phyloP scores from a whole-genome alignment of 441 rosid genomes.

The Populus tomentosa region DNA sequence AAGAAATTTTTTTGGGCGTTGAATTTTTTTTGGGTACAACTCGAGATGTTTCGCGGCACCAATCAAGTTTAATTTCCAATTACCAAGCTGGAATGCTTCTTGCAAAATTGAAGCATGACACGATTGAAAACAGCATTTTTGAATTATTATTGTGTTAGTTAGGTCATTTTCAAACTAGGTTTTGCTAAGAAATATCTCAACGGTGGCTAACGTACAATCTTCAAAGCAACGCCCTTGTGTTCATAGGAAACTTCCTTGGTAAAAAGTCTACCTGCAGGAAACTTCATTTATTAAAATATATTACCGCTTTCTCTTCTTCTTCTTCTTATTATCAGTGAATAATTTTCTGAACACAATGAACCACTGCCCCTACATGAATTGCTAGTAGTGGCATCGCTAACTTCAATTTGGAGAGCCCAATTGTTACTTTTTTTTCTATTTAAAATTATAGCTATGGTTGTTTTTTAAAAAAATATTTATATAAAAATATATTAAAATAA shows the following conservation, averaged over 20 bases:
- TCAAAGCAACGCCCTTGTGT: slow-evolving; percentile 6
- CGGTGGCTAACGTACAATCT: not conserved
- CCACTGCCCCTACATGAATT: not conserved
- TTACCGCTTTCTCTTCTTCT: not conserved
- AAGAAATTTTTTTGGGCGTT: too few relatives aligned
- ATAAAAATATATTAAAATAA: too few relatives aligned
- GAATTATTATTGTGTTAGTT: not conserved
- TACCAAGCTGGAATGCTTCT: too few relatives aligned
- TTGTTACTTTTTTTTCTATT: too few relatives aligned
- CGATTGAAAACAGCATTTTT: not conserved
- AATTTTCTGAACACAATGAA: too few relatives aligned
- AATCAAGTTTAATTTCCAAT: too few relatives aligned
- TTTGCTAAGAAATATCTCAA: slow-evolving; percentile 8
- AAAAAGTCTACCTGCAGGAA: not conserved
- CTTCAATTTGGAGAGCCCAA: not conserved
- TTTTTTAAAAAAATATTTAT: too few relatives aligned
- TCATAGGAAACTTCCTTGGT: not conserved
- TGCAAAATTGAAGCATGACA: too few relatives aligned
- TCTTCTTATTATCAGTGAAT: too few relatives aligned
- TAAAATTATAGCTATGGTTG: too few relatives aligned
- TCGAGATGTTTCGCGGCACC: too few relatives aligned
- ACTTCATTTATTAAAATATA: not conserved
- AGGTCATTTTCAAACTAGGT: not conserved
- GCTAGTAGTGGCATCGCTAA: not conserved
- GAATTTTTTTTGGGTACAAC: too few relatives aligned